Percentiles rank a stretch among this genome's conserved stretches.
phyloP scores from a whole-genome alignment of 805 yeast species.

The Myxozyma udenii region DNA sequence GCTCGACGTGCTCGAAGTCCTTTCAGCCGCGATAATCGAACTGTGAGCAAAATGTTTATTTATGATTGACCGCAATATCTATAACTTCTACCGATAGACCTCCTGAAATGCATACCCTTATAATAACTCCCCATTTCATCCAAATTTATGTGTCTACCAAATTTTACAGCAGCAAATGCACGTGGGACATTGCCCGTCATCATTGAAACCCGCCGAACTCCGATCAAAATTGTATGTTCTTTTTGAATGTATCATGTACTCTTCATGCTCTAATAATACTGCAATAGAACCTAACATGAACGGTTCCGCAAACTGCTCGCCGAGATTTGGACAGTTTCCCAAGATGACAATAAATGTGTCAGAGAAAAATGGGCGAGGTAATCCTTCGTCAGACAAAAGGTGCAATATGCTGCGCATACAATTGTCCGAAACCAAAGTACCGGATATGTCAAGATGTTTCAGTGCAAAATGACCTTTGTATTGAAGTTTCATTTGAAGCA shows the following conservation, averaged over 20 bases:
- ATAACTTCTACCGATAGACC: no score
- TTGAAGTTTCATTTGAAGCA: not conserved
- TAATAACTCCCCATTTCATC: no score
- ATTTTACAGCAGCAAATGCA: constrained; percentile 5
- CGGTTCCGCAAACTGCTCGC: not conserved
- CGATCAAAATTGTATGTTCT: constrained; percentile 11
- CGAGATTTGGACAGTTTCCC: not conserved
- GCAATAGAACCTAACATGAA: not conserved
- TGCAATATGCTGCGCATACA: not conserved
- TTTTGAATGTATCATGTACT: not conserved
- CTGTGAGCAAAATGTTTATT: no score
- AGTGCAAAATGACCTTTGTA: not conserved
- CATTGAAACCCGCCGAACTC: constrained; percentile 1
- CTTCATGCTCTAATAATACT: not conserved
- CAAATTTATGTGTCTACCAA: constrained; percentile 6
- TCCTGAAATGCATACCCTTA: no score
- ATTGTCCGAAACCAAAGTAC: not conserved
- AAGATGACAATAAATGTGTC: not conserved
- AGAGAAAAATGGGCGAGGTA: not conserved
- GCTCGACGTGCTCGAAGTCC: no score
- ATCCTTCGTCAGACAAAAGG: not conserved
- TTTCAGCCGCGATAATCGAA: no score
- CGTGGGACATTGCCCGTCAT: constrained; percentile 1
- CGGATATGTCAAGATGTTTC: constrained; percentile 1
- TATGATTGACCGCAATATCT: no score